Percentiles rank a stretch among this genome's conserved stretches.
phyloP scores from a whole-genome alignment of 306 rosid genomes.

The Castanea crenata region DNA sequence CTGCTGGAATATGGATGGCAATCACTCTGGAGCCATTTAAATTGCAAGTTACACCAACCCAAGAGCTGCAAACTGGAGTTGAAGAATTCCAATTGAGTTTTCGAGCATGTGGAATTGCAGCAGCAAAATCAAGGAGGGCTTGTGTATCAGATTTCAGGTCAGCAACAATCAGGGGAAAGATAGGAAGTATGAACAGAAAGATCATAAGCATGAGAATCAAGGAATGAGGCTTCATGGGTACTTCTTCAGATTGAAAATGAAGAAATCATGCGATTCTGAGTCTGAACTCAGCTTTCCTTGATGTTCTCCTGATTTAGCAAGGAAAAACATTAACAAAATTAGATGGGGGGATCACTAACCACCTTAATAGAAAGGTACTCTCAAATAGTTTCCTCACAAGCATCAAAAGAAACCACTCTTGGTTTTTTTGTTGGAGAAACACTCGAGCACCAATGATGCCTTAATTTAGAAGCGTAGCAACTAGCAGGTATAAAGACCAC shows the following conservation, averaged over 20 bases:
- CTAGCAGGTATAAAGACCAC: neutral
- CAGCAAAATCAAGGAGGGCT: slow-evolving; percentile 63
- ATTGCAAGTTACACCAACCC: slow-evolving; percentile 73
- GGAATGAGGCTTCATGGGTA: slow-evolving; percentile 46
- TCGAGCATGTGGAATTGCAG: slow-evolving; percentile 42
- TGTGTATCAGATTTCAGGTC: slow-evolving; percentile 64
- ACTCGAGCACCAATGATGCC: neutral
- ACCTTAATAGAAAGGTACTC: neutral
- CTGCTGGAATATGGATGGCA: slow-evolving; percentile 70
- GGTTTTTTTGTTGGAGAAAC: neutral
- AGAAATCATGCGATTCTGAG: slow-evolving; percentile 19
- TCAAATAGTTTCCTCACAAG: neutral
- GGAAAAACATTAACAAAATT: slow-evolving; percentile 29
- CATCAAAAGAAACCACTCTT: neutral
- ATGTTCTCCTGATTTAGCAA: slow-evolving; percentile 36
- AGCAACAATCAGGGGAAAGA: slow-evolving; percentile 29
- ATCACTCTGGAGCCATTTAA: slow-evolving; percentile 40
- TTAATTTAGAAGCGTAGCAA: slow-evolving; percentile 7
- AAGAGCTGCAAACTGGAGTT: slow-evolving; percentile 55
- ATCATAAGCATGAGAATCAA: slow-evolving; percentile 34
- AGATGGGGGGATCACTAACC: neutral
- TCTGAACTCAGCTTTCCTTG: slow-evolving; percentile 32
- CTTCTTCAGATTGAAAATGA: slow-evolving; percentile 26
- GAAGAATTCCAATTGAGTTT: slow-evolving; percentile 72
- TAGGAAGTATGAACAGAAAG: slow-evolving; percentile 19